Evolutionary conservation across 192 early-diverging fungal genomes (phyloP), one percentile per base, ranked within the genome.

Genomic region (Backusella tuberculispora): DNA sequence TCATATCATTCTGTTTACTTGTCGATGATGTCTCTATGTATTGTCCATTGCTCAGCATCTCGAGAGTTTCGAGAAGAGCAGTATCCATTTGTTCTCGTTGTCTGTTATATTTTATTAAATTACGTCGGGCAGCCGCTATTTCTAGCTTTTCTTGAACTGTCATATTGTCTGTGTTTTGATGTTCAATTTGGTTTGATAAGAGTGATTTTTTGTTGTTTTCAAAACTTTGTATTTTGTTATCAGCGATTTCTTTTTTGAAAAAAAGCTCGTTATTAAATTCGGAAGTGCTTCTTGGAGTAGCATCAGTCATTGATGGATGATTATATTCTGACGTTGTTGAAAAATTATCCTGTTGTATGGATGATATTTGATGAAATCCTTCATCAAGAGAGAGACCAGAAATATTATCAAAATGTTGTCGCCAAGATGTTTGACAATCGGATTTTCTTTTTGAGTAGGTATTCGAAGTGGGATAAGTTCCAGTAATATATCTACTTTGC

Each of bases 31-130:
- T 56, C 0, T 56, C 21, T 0, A 10, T 60, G 12, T 60, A 26
- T 26, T 60, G 21, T 13, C 53, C 21, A 26, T 69, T 34, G 6
- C 45, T 69, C 15, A 69, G 14, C 43, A 69, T 45, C 26, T 44
- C 19, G 24, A 69, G 14, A 5, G 68, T 69, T 26, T 69, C 68
- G 13, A 69, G 34, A 46, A 69, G 46, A 21, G 45, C 44, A 8
- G 45, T 34, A 47, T 69, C 68, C 42, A 47, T 69, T 15, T 69
- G 68, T 34, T 69, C 68, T 69, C 68, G 38, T 47, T 26, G 38
- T 47, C 68, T 45, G 34, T 69, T 34, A 5, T 40, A 29, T 47
- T 47, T 69, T 29, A 69, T 69, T 14, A 15, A 14, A 47, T 69
- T 69, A 15, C 68, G 43, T 43, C 68, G 43, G 4, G 68, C 68